Evolutionary conservation across 768 basidiomycete species (phyloP), one percentile per base, ranked within the genome.

Genomic region (Trametes coccinea): DNA sequence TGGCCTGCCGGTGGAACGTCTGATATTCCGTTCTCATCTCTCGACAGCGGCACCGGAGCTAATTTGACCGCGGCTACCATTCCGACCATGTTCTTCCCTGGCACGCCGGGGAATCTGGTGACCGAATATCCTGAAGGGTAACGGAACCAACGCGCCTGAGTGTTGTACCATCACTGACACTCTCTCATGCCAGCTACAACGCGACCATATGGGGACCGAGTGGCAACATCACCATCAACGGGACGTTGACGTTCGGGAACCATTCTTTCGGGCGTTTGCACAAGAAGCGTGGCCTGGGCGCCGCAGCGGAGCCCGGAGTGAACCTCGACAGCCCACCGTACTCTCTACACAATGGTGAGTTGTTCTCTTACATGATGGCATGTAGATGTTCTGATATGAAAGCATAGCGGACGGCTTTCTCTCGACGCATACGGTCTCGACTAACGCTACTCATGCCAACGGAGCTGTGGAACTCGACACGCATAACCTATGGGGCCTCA

Each of bases 151-250:
- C 54, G 13, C 17, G 4, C 30, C 17, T 10, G 6, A 9, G 13
- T 45, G 17, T 5, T 9, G 3, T 33, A 14, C 39, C 30, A 13
- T 5, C 3, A 8, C 55, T 52, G 29, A 47, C 51, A 16, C 27
- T 34, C 17, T 37, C n/a, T 29, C 31, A 41, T 55, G 13, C 5
- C 67, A 89, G 88, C 45, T 91, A 91, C 69, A 81, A 90, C 66
- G 66, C 79, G 17, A 79, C 82, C 0, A 67, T 82, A 13, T 89
- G 79, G 66, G 89, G 88, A 13, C 82, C 83, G 0, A 89, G 87
- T 63, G 89, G 89, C 4, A 92, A 91, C 67, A 82, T 91, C 70
- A 89, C 86, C 11, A 79, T 90, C 63, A 86, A 88, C 55, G 88
- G 87, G 5, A 82, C 77, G 2, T 73, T 80, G 44, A 90, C 88